Base-by-base conservation (phyloP, 495 filamentous ascomycete species). In the Bombardia bombarda region DNA sequence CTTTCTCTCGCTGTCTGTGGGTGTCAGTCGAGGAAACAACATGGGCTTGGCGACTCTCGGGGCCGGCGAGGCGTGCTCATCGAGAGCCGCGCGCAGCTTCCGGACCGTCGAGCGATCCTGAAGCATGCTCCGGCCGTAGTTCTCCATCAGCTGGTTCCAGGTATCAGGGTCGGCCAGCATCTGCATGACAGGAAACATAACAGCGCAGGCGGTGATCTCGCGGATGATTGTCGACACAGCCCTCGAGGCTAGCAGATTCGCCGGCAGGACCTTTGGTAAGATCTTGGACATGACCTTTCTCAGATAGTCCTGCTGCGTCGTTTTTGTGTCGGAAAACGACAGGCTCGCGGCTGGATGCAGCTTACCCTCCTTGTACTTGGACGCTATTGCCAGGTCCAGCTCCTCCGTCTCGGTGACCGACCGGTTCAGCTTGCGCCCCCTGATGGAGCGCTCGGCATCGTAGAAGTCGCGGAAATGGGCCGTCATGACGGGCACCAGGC, bases 351-450 rank as follows among this genome's bases (percentile, higher is more conserved):
- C 93, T 17, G 87, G 78, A 58, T 99, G 93, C 43, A 99, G 66
- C 46, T 84, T 86, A 25, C 92, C 92, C 57, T 92, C 83, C 33
- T 75, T 80, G 61, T 90, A 99, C 64, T 94, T 97, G 19, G 73
- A 82, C 36, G 92, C 92, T 58, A 97, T 94, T 1, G 92, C 92
- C 49, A 93, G 69, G 63, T 96, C 85, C 46, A 99, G 69, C 68
- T 97, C 93, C 51, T 95, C 90, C 2, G 89, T 94, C 62, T 99
- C 93, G 8, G 93, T 99, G 23, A 99, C 80, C 58, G 82, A 87
- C 26, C 85, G 79, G 47, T 84, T 88, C 47, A 98, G 66, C 58
- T 93, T 82, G 51, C 82, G 83, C 19, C 93, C 93, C 46, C 92
- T 77, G 5, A 99, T 83, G 16, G 77, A 74, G 36, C 84, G 78